phyloP scores from a whole-genome alignment of 1,284 basidiomycete genomes.

The Cutaneotrichosporon cyanovorans region DNA sequence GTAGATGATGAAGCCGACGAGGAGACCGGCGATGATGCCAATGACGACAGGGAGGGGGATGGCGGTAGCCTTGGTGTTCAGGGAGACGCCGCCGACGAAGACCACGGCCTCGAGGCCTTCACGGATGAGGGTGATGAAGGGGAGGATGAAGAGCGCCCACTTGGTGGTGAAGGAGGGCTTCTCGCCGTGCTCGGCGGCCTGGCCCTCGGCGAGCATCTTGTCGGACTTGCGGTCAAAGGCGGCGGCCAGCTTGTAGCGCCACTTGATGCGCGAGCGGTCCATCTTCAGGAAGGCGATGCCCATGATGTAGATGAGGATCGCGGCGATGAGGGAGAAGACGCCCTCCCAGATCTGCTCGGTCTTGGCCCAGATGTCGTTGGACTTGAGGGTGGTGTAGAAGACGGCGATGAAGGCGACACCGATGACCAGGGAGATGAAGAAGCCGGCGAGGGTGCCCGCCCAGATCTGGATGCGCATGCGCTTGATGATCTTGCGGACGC shows the following conservation, averaged over 20 bases:
- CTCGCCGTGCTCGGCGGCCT: conserved; percentile 3
- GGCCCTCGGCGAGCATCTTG: conserved; percentile 12
- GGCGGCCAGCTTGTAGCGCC: conserved; percentile 74
- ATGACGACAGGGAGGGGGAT: conserved; percentile 84
- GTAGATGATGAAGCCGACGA: conserved; percentile 51
- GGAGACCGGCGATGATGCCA: conserved; percentile 66
- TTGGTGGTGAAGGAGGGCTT: conserved; percentile 51
- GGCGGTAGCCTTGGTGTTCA: conserved; percentile 67
- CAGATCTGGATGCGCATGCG: conserved; percentile 59
- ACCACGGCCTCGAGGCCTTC: conserved; percentile 90
- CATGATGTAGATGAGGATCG: conserved; percentile 74
- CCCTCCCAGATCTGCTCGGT: conserved; percentile 53
- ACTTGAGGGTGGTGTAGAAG: conserved; percentile 49
- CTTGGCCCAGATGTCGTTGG: conserved; percentile 49
- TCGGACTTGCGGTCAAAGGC: conserved; percentile 55
- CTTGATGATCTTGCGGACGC: conserved; percentile 32
- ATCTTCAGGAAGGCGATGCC: conserved; percentile 62
- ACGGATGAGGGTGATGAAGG: conserved; percentile 73
- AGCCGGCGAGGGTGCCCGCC: conserved; percentile 64
- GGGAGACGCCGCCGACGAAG: conserved; percentile 85
- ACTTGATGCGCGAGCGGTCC: conserved; percentile 69
- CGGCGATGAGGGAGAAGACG: conserved; percentile 71
- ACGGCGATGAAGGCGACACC: conserved; percentile 50
- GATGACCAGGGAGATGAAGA: conserved; percentile 67
- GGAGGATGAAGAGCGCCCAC: conserved; percentile 81